Evolutionary conservation across 78 protist genomes (phyloP).

Genomic region (Emiliania huxleyi): DNA sequence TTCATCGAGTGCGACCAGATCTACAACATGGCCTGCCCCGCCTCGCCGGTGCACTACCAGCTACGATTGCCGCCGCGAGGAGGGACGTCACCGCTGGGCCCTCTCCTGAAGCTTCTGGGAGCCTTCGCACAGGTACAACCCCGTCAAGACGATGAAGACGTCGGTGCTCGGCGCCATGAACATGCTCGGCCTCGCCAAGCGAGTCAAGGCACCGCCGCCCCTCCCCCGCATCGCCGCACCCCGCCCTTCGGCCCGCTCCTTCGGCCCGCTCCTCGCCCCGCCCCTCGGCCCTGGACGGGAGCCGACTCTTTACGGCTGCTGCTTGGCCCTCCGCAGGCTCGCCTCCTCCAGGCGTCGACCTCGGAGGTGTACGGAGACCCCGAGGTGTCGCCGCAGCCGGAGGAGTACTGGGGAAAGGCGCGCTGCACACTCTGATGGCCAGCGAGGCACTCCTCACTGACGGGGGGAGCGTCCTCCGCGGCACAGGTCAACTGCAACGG

Average conservation of each 20-base stretch:
- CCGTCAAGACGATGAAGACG: slow-evolving; percentile 79
- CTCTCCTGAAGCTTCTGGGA: too few species aligned
- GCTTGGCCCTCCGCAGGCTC: not conserved
- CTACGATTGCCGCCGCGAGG: too few species aligned
- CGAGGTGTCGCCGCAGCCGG: slow-evolving; percentile 75
- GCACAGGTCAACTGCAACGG: slow-evolving; percentile 72
- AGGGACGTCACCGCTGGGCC: too few species aligned
- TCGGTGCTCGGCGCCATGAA: slow-evolving; percentile 68
- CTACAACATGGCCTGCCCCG: slow-evolving; percentile 84
- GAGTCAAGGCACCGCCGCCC: slow-evolving; percentile 58
- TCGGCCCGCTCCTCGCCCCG: too few species aligned
- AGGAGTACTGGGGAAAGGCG: slow-evolving; percentile 73
- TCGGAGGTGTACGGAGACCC: slow-evolving; percentile 77
- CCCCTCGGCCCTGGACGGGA: too few species aligned
- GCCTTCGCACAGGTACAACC: slow-evolving; percentile 62
- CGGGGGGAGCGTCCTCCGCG: too few species aligned
- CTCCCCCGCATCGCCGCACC: too few species aligned
- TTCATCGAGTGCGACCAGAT: slow-evolving; percentile 64
- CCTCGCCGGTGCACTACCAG: slow-evolving; percentile 76
- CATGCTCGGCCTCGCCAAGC: slow-evolving; percentile 75
- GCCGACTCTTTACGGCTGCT: too few species aligned
- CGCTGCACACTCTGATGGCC: too few species aligned
- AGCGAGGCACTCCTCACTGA: too few species aligned
- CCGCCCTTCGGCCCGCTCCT: too few species aligned
- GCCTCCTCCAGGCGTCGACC: slow-evolving; percentile 72